A percentile compares a stretch with the other conserved stretches of the same genome.
Conservation (phyloP, 164 flowering plant species). For the Buxus sempervirens region DNA sequence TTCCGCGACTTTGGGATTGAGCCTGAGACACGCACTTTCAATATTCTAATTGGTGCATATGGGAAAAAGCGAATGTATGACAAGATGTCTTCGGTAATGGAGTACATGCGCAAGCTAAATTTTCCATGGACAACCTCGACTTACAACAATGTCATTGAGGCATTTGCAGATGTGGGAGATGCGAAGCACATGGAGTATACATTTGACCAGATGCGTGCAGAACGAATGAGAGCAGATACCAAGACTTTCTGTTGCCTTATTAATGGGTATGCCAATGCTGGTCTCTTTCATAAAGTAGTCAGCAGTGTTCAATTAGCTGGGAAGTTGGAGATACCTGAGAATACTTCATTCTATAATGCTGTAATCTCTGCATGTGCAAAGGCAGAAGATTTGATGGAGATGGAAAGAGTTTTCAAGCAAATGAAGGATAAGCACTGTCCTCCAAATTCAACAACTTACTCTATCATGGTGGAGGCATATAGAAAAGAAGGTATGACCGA, state of each 20-base stretch:
- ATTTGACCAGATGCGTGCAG: constrained; percentile 73
- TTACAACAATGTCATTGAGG: constrained; percentile 73
- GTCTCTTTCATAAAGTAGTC: constrained; percentile 64
- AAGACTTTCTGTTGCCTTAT: constrained; percentile 75
- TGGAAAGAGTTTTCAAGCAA: constrained; percentile 58
- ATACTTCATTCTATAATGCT: constrained; percentile 56
- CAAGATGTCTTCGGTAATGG: constrained; percentile 83
- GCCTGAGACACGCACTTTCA: constrained; percentile 77
- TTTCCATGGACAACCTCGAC: constrained; percentile 81
- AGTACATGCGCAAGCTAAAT: constrained; percentile 69
- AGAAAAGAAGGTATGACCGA: constrained; percentile 64
- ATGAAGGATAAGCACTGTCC: constrained; percentile 54
- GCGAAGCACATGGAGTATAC: constrained; percentile 69
- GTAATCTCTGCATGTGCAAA: constrained; percentile 66
- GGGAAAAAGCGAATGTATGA: constrained; percentile 74
- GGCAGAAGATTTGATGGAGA: constrained; percentile 73
- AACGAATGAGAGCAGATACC: constrained; percentile 59
- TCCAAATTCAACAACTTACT: constrained; percentile 45
- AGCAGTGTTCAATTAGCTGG: constrained; percentile 57
- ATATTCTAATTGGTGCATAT: constrained; percentile 69
- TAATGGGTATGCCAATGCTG: constrained; percentile 70
- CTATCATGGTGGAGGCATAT: constrained; percentile 64
- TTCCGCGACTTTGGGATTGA: constrained; percentile 67
- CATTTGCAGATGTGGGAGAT: constrained; percentile 70
- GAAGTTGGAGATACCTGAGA: constrained; percentile 59